Conservation (phyloP, 176 grass and related monocot species). For the Rhynchospora pubera region DNA sequence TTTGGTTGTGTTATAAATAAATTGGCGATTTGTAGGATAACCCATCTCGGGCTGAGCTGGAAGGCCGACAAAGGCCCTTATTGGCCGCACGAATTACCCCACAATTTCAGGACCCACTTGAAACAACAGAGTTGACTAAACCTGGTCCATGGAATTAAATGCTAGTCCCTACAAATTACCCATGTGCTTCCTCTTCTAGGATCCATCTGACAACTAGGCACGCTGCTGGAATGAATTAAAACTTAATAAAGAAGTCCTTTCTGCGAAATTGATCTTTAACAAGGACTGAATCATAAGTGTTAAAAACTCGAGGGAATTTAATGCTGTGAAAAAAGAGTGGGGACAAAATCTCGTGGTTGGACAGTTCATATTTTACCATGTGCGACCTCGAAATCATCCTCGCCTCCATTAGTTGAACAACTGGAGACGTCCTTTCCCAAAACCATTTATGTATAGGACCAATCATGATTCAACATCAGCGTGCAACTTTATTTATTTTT, state of each 20-base stretch:
- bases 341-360: slow-evolving; percentile 20
- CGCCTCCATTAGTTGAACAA: neutral
- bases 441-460: neutral
- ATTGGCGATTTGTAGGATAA: slow-evolving; percentile 5
- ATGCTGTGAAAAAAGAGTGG: slow-evolving; percentile 17
- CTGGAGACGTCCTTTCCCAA: neutral
- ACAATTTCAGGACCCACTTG: neutral
- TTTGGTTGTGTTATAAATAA: neutral
- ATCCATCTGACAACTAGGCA: neutral
- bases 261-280: neutral
- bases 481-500: neutral
- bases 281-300: neutral
- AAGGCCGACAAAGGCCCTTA: neutral
- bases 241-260: neutral
- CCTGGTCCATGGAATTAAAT: neutral
- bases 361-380: slow-evolving; percentile 26
- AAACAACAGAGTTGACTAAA: neutral
- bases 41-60: slow-evolving; percentile 20
- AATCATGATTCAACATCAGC: neutral
- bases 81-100: neutral
- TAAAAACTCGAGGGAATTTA: neutral
- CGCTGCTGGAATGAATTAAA: no score
- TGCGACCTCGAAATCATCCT: neutral
- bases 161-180: neutral
- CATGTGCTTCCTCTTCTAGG: neutral